These are phyloP conservation scores for Pythium scleroteichum DNA, from an alignment of 352 stramenopile genomes.

Conservation along the genomic window DNA sequence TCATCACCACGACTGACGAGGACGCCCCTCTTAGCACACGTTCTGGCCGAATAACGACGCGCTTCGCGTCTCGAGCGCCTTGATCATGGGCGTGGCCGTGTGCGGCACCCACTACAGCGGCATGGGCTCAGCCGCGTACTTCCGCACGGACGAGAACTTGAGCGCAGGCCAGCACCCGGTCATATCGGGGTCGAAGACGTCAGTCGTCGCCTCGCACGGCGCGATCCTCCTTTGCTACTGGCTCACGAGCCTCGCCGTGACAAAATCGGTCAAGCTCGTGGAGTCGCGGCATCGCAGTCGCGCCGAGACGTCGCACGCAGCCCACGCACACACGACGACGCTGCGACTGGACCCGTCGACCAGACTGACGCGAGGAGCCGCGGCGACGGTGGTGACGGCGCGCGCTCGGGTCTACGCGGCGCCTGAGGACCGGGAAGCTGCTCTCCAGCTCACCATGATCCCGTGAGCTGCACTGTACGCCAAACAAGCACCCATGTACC, in stretches of 20 bases:
- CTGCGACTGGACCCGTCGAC: neutral
- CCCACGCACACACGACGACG: neutral
- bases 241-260: constrained; percentile 32
- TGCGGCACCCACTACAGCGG: constrained; percentile 70
- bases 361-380: neutral
- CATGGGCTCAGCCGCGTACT: constrained; percentile 57
- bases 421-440: neutral
- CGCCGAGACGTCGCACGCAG: neutral
- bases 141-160: constrained; percentile 41
- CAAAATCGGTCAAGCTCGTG: constrained; percentile 15
- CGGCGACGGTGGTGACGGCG: neutral
- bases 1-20: neutral
- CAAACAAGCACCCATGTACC: constrained; percentile 11
- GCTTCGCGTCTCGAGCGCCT: constrained; percentile 49
- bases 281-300: constrained; percentile 4
- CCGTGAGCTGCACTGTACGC: neutral
- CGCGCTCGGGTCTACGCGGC: neutral
- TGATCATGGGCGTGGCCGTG: constrained; percentile 77
- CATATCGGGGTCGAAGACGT: constrained; percentile 36
- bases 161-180: constrained; percentile 27
- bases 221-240: constrained; percentile 66
- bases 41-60: constrained; percentile 58
- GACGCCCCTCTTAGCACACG: constrained; percentile 34
- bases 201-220: constrained; percentile 47
- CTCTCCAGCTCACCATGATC: too few species aligned